Evolutionary conservation across 768 basidiomycete genomes (phyloP).

Genomic region (Lentinula aciculospora): DNA sequence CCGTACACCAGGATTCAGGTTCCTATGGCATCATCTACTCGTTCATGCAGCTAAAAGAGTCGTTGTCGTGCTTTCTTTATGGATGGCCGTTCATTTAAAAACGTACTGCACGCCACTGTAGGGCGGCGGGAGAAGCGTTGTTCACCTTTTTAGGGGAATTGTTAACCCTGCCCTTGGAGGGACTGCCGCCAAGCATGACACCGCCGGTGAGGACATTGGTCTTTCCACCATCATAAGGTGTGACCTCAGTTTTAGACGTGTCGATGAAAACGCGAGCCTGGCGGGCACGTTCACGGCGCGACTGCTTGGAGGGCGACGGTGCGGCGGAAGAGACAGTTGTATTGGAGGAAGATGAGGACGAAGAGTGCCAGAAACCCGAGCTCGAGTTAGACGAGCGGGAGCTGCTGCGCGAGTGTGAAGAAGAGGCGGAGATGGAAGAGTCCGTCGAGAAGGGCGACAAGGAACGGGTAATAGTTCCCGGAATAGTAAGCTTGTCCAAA

Average conservation of each 20-base stretch:
- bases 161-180: slow-evolving; percentile 29
- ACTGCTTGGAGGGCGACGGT: slow-evolving; percentile 37
- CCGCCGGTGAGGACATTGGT: slow-evolving; percentile 85
- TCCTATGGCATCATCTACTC: not conserved
- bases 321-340: slow-evolving; percentile 32
- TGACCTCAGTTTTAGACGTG: slow-evolving; percentile 70
- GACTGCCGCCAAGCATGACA: slow-evolving; percentile 71
- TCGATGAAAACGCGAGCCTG: slow-evolving; percentile 72
- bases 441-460: slow-evolving; percentile 53
- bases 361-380: slow-evolving; percentile 51
- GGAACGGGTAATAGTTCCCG: slow-evolving; percentile 30
- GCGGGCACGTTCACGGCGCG: slow-evolving; percentile 64
- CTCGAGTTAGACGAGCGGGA: slow-evolving; percentile 72
- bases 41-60: not conserved
- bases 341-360: slow-evolving; percentile 38
- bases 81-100: slow-evolving; percentile 25
- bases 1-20: not conserved
- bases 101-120: slow-evolving; percentile 49
- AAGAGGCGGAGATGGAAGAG: slow-evolving; percentile 50
- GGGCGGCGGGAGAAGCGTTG: slow-evolving; percentile 1
- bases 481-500: slow-evolving; percentile 50
- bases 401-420: slow-evolving; percentile 63
- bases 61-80: slow-evolving; percentile 6
- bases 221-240: slow-evolving; percentile 84
- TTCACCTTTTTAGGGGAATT: slow-evolving; percentile 11